Percentiles rank a stretch among this genome's conserved stretches.
Evolutionary conservation across 139 green algal species (phyloP).

Genomic region (Tetradesmus obliquus): DNA sequence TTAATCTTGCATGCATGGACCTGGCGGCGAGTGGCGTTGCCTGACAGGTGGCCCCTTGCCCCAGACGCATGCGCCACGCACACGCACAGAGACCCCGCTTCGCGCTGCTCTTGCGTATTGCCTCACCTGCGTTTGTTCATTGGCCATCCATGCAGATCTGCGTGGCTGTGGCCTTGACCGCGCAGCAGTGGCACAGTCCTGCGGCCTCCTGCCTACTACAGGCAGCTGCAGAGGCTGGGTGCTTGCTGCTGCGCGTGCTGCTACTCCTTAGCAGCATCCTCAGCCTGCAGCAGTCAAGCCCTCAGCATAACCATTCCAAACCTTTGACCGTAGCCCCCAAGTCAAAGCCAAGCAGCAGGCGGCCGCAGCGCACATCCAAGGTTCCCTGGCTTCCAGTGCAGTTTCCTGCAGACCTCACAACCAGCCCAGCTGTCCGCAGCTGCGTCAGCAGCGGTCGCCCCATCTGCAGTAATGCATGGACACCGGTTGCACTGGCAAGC

Average conservation of each 20-base stretch:
- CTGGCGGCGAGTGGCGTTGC: neutral
- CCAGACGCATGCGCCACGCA: neutral
- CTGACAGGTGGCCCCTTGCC: neutral
- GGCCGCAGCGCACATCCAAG: neutral
- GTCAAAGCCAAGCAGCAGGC: neutral
- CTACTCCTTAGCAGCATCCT: neutral
- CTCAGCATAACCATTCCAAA: neutral
- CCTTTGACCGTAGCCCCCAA: neutral
- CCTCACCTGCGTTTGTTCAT: neutral
- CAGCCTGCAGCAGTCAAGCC: neutral
- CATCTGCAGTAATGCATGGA: neutral
- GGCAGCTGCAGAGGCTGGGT: neutral
- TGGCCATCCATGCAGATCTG: neutral
- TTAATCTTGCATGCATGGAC: neutral
- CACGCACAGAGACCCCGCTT: neutral
- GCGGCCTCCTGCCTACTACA: neutral
- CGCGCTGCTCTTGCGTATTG: neutral
- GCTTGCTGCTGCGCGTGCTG: neutral
- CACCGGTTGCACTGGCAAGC: neutral
- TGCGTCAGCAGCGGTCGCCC: neutral
- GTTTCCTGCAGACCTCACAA: neutral
- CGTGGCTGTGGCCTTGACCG: neutral
- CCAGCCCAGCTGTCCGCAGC: neutral
- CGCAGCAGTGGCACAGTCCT: neutral
- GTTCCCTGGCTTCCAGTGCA: neutral